Percentiles rank a stretch among this genome's conserved stretches.
phyloP scores from a whole-genome alignment of 768 basidiomycete genomes.

The Tricholoma matsutake region DNA sequence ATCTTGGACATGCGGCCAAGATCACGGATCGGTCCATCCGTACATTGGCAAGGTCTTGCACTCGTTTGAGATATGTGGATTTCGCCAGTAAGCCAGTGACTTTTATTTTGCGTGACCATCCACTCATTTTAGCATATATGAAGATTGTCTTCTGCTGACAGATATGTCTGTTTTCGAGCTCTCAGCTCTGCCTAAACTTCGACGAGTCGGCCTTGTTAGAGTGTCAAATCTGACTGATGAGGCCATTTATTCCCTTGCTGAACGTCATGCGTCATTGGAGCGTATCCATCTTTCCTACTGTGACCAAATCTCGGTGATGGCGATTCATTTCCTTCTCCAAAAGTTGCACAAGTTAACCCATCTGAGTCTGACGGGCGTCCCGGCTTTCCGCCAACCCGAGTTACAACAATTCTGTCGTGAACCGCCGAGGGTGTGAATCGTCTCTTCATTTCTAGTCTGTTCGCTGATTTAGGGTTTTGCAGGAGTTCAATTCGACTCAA shows the following conservation, averaged over 20 bases:
- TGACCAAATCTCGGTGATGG: slow-evolving; percentile 89
- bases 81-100: slow-evolving; percentile 74
- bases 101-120: slow-evolving; percentile 4
- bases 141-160: slow-evolving; percentile 84
- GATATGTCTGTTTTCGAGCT: slow-evolving; percentile 95
- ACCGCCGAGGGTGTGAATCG: slow-evolving; percentile 69
- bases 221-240: slow-evolving; percentile 93
- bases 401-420: slow-evolving; percentile 87
- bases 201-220: slow-evolving; percentile 92
- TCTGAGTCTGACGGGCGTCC: slow-evolving; percentile 95
- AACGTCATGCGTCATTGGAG: slow-evolving; percentile 83
- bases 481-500: slow-evolving; percentile 93
- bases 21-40: slow-evolving; percentile 91
- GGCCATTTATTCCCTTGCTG: slow-evolving; percentile 84
- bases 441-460: neutral
- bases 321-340: slow-evolving; percentile 86
- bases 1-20: slow-evolving; percentile 86
- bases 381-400: slow-evolving; percentile 81
- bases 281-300: slow-evolving; percentile 97
- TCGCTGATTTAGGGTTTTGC: neutral
- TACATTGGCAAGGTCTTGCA: slow-evolving; percentile 80
- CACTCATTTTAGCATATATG: slow-evolving; percentile 11
- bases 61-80: slow-evolving; percentile 90
- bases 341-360: slow-evolving; percentile 91
- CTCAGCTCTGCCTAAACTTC: slow-evolving; percentile 81